Conservation (phyloP, 2,329 filamentous ascomycete genomes). For the Colletotrichum sp. region DNA sequence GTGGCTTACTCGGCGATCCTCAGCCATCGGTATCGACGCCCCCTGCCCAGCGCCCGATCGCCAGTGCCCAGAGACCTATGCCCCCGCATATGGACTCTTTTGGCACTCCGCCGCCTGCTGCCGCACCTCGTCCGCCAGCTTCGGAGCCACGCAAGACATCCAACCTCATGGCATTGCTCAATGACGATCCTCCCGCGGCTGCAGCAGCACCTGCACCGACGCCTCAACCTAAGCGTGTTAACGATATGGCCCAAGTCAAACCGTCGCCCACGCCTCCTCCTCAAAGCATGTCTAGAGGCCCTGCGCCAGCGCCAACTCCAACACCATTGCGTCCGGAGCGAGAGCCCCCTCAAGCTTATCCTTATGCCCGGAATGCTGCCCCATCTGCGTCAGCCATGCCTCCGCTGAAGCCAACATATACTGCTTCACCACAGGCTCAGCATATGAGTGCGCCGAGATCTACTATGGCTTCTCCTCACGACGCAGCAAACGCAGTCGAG, state of each 20-base stretch:
- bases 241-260: constrained; percentile 48
- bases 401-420: constrained; percentile 57
- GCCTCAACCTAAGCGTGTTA: constrained; percentile 51
- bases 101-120: constrained; percentile 40
- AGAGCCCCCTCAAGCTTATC: constrained; percentile 51
- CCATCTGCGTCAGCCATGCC: constrained; percentile 53
- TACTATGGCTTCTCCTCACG: constrained; percentile 45
- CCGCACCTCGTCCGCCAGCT: constrained; percentile 45
- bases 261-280: constrained; percentile 58
- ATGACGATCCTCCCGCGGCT: constrained; percentile 60
- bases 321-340: constrained; percentile 55
- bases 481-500: constrained; percentile 41
- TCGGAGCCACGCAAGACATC: constrained; percentile 63
- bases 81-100: constrained; percentile 35
- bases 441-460: constrained; percentile 50
- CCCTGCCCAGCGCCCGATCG: constrained; percentile 24
- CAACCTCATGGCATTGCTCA: constrained; percentile 67
- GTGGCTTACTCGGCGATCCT: constrained; percentile 44
- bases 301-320: constrained; percentile 39
- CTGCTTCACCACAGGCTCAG: constrained; percentile 56
- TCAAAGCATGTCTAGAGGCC: constrained; percentile 46
- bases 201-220: constrained; percentile 6
- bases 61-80: constrained; percentile 29
- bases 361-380: constrained; percentile 47
- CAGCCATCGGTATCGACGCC: constrained; percentile 34